Base-by-base conservation (phyloP, 2,329 filamentous ascomycete species). In the Grosmannia clavigera region DNA sequence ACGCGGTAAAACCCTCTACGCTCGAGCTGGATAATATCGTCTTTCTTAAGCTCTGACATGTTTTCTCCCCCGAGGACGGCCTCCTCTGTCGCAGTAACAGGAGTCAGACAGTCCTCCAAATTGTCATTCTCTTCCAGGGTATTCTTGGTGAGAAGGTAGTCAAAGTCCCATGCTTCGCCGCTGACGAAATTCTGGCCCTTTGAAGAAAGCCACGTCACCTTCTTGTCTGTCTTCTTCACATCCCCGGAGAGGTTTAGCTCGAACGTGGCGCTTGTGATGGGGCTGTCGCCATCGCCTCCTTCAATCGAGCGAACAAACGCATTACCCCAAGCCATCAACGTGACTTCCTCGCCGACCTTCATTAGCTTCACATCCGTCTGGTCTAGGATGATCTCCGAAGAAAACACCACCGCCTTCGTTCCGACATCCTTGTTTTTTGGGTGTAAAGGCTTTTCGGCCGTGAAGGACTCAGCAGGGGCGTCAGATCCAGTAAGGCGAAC, bases 281-380 rank as follows among this genome's bases (percentile, higher is more conserved):
- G 76, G 58, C 78, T 78, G 22, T 74, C 72, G 35, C 75, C 73
- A 27, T 72, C 71, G 31, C 75, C 71, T 22, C 75, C 72, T 55
- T 81, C 77, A 63, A 90, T 83, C 62, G 84, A 83, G 60, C 85
- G 82, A 29, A 94, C 87, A 65, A 91, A 82, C 14, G 88, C 90
- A 68, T 95, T 95, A 67, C 92, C 94, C 92, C 92, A 97, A 72
- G 88, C 88, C 92, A 96, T 96, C 51, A 96, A 80, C 0, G 92
- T 96, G 68, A 97, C 89, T 73, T 96, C 92, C 76, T 97, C 92
- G 69, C 87, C 85, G 62, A 87, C 80, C 67, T 84, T 87, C 75
- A 96, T 95, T 31, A 81, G 81, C 71, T 86, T 86, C 63, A 87
- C 90, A 68, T 97, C 92, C 54, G 81, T 87, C 74, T 96, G 92